Conservation (phyloP, 1,284 basidiomycete genomes). For the Lignosus rhinocerotis region DNA sequence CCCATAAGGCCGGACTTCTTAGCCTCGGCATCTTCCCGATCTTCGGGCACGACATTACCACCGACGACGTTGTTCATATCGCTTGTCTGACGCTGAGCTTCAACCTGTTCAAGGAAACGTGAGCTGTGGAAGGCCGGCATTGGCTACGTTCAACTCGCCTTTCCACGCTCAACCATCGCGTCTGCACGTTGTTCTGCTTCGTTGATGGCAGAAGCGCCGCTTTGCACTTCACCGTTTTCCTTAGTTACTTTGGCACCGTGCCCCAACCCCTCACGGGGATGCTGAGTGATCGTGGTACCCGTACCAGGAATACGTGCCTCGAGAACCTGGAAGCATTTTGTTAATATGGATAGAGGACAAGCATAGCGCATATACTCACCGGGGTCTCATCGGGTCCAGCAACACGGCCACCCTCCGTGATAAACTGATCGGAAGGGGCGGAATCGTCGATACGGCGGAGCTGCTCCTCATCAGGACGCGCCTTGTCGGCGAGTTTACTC, state of each 20-base stretch:
- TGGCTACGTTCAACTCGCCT: slow-evolving; percentile 9
- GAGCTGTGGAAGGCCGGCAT: background rate
- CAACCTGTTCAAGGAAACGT: slow-evolving; percentile 13
- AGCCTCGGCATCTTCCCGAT: slow-evolving; percentile 44
- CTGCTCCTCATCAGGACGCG: slow-evolving; percentile 69
- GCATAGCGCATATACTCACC: slow-evolving; percentile 21
- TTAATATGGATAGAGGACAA: background rate
- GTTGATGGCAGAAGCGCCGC: slow-evolving; percentile 32
- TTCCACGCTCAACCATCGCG: slow-evolving; percentile 21
- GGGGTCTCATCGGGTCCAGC: slow-evolving; percentile 38
- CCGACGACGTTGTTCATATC: slow-evolving; percentile 32
- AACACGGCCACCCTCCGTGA: slow-evolving; percentile 48
- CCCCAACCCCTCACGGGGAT: slow-evolving; percentile 41
- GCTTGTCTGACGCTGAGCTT: slow-evolving; percentile 35
- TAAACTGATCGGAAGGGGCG: slow-evolving; percentile 63
- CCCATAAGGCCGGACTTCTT: slow-evolving; percentile 55
- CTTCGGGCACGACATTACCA: slow-evolving; percentile 29
- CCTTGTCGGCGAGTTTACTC: slow-evolving; percentile 67
- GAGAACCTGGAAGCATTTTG: slow-evolving; percentile 32
- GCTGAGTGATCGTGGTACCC: slow-evolving; percentile 43
- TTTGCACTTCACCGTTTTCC: slow-evolving; percentile 39
- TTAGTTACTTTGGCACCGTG: slow-evolving; percentile 29
- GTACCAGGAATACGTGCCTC: slow-evolving; percentile 52
- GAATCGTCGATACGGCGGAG: slow-evolving; percentile 72
- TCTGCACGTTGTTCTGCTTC: slow-evolving; percentile 24